These are phyloP conservation scores for Trichophaea hybrida DNA, from an alignment of 2,329 filamentous ascomycete genomes.

Conservation along the genomic window DNA sequence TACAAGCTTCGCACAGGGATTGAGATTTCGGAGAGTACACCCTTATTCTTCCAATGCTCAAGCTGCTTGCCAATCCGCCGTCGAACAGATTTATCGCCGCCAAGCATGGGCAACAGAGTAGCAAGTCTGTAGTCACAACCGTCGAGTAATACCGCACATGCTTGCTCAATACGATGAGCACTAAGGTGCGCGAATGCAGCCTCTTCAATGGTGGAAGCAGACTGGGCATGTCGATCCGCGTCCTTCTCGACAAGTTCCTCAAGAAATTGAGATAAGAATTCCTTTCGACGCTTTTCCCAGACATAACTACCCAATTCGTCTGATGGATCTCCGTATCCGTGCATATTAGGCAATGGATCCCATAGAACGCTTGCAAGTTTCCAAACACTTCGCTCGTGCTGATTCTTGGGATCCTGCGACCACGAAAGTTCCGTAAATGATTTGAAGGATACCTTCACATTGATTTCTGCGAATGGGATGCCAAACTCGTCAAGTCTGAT, in stretches of 20 bases:
- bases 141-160: constrained; percentile 63
- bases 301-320: constrained; percentile 31
- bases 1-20: constrained; percentile 76
- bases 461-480: constrained; percentile 34
- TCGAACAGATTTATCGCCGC: constrained; percentile 52
- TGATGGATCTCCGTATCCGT: constrained; percentile 31
- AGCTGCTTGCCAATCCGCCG: constrained; percentile 68
- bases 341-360: constrained; percentile 41
- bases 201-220: constrained; percentile 55
- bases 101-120: constrained; percentile 69
- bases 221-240: constrained; percentile 39
- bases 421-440: constrained; percentile 25
- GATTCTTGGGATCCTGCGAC: constrained; percentile 33
- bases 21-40: constrained; percentile 74
- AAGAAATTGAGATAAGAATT: constrained; percentile 54
- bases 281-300: constrained; percentile 38
- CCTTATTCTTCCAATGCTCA: constrained; percentile 66
- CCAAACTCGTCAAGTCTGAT: constrained; percentile 30
- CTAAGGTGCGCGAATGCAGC: constrained; percentile 70
- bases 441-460: constrained; percentile 9
- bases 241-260: constrained; percentile 45
- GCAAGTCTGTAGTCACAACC: constrained; percentile 72
- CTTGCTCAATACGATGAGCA: constrained; percentile 63
- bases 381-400: constrained; percentile 67
- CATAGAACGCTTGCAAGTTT: constrained; percentile 75